Evolutionary conservation across 306 rosid species (phyloP), one percentile per base, ranked within the genome.

Genomic region (Vigna reflexopilosa): DNA sequence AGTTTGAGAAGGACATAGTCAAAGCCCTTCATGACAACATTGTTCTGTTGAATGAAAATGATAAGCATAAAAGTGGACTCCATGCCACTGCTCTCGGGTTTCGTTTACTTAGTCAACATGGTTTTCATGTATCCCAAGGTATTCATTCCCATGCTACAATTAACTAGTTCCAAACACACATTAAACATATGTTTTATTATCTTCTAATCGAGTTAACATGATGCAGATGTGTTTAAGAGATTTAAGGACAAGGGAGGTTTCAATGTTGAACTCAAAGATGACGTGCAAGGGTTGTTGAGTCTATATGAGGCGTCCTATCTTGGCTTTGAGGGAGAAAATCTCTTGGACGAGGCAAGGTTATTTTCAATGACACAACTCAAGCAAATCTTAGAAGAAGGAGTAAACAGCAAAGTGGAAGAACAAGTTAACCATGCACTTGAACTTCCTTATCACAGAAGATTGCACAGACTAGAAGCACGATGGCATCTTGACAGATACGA

Each of bases 251-350:
- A 55, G 0, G 85, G 85, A 6, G 63, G 32, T 2, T 81, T 81
- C 59, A 62, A 55, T 50, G 36, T 15, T 11, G 30, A 34, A 9
- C 14, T 71, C 6, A 3, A 34, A 11, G 30, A 62, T n/a, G 20
- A 20, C 20, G 20, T 20, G 20, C 20, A 20, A 20, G 20, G 20
- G 20, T 20, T 20, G 20, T 20, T 85, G 59, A 81, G 83, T 64
- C 72, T 88, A 1, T 81, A 83, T 2, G 86, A 88, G 61, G 89
- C 91, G 3, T 83, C 88, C 0, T 73, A 66, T 26, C 81, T 81
- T 26, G 86, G 59, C 4, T 81, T 83, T 4, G 83, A 83, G 70
- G 91, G 83, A 49, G 88, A 88, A 56, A 44, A 11, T 24, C n/a
- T 88, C 5, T 67, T 88, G 62, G 89, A 81, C 1, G 86, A 78